phyloP scores from a whole-genome alignment of 352 stramenopile genomes.

The Pythium volutum region DNA sequence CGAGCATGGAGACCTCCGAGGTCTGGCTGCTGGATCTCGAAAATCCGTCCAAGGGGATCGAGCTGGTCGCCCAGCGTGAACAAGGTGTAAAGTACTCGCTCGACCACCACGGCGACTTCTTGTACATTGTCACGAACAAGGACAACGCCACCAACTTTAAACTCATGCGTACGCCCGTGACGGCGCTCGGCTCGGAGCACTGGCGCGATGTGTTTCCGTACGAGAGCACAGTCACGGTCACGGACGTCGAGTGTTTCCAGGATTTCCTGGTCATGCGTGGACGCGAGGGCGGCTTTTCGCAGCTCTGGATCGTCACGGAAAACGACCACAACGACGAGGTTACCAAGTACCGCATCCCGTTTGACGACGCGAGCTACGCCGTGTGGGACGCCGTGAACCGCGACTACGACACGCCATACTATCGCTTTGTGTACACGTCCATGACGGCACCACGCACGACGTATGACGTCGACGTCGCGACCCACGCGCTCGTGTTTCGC shows the following conservation, averaged over 20 bases:
- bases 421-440: slow-evolving; percentile 92
- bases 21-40: slow-evolving; percentile 71
- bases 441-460: slow-evolving; percentile 89
- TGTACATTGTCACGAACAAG: slow-evolving; percentile 95
- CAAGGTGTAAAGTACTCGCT: slow-evolving; percentile 81
- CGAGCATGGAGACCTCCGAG: slow-evolving; percentile 92
- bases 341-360: slow-evolving; percentile 72
- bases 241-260: slow-evolving; percentile 87
- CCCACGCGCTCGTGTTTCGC: slow-evolving; percentile 63
- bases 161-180: slow-evolving; percentile 72
- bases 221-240: slow-evolving; percentile 75
- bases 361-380: slow-evolving; percentile 90
- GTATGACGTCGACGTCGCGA: slow-evolving; percentile 82
- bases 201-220: slow-evolving; percentile 91
- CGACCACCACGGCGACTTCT: slow-evolving; percentile 85
- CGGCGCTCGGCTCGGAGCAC: slow-evolving; percentile 41
- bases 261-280: slow-evolving; percentile 87
- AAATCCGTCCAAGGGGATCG: slow-evolving; percentile 40
- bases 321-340: slow-evolving; percentile 34
- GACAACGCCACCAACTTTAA: slow-evolving; percentile 93
- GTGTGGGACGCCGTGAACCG: slow-evolving; percentile 74
- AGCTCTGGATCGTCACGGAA: slow-evolving; percentile 81
- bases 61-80: slow-evolving; percentile 60
- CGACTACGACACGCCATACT: slow-evolving; percentile 87
- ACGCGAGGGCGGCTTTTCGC: slow-evolving; percentile 80